A percentile compares a stretch with the other conserved stretches of the same genome.
Evolutionary conservation across 2,329 filamentous ascomycete species (phyloP).

Genomic region (Epichloe gansuensis): DNA sequence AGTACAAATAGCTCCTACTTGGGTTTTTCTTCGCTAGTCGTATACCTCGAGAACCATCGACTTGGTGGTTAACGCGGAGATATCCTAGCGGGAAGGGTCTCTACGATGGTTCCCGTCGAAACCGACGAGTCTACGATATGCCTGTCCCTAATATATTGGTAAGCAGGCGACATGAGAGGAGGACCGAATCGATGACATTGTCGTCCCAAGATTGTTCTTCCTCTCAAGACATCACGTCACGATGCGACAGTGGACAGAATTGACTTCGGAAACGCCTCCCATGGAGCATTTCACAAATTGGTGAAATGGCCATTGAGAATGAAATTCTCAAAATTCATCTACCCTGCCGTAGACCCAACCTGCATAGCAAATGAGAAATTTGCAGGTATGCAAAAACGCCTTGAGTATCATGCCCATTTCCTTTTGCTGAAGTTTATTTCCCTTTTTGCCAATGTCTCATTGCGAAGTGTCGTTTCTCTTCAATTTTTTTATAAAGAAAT

Average conservation of each 20-base stretch:
- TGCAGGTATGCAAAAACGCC: slow-evolving; percentile 21
- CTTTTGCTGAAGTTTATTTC: slow-evolving; percentile 7
- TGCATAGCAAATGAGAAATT: slow-evolving; percentile 7
- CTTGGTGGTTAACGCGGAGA: slow-evolving; percentile 68
- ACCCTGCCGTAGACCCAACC: slow-evolving; percentile 24
- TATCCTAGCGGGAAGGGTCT: slow-evolving; percentile 57
- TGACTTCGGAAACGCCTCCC: slow-evolving; percentile 61
- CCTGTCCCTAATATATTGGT: not conserved
- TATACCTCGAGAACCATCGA: slow-evolving; percentile 83
- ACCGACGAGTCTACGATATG: slow-evolving; percentile 10
- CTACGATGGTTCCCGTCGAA: not conserved
- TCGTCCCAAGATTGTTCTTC: not conserved
- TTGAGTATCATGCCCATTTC: slow-evolving; percentile 18
- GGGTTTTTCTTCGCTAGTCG: slow-evolving; percentile 75
- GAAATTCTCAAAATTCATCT: slow-evolving; percentile 32
- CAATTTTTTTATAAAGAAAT: slow-evolving; percentile 7
- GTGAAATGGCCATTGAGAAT: slow-evolving; percentile 66
- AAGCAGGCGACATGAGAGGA: not conserved
- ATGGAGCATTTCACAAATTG: slow-evolving; percentile 59
- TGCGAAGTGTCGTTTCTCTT: slow-evolving; percentile 10
- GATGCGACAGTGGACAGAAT: slow-evolving; percentile 2
- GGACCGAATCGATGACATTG: not conserved
- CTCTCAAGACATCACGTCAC: slow-evolving; percentile 2
- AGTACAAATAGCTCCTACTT: slow-evolving; percentile 27
- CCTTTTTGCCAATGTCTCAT: slow-evolving; percentile 11